Percentiles rank a stretch among this genome's conserved stretches.
phyloP scores from a whole-genome alignment of 768 basidiomycete species.

The Amanita molliuscula region DNA sequence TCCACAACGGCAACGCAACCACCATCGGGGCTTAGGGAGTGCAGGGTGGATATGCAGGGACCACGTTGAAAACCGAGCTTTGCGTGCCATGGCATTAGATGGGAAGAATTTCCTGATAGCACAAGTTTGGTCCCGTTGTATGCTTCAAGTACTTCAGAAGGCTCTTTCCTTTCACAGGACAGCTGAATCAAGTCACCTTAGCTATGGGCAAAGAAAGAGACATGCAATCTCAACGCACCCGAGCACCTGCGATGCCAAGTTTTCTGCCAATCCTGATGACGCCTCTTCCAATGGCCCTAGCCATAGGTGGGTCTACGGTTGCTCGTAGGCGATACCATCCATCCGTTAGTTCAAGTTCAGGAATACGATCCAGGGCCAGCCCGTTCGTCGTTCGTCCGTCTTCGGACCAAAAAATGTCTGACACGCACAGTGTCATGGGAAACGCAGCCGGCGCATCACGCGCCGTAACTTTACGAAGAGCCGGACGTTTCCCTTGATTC shows the following conservation, averaged over 20 bases:
- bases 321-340: conserved; percentile 92
- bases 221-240: conserved; percentile 35
- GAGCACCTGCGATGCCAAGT: conserved; percentile 69
- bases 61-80: conserved; percentile 69
- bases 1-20: conserved; percentile 71
- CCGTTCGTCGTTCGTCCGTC: conserved; percentile 26
- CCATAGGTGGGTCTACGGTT: conserved; percentile 61
- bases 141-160: conserved; percentile 74
- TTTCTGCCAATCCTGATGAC: conserved; percentile 73
- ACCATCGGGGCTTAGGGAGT: conserved; percentile 74
- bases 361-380: conserved; percentile 25
- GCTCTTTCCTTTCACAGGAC: conserved; percentile 60
- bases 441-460: conserved; percentile 71
- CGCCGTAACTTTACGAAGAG: conserved; percentile 71
- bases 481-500: conserved; percentile 67
- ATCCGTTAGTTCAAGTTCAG: conserved; percentile 86
- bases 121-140: conserved; percentile 56
- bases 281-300: conserved; percentile 56
- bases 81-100: conserved; percentile 80
- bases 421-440: conserved; percentile 82
- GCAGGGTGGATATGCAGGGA: conserved; percentile 66
- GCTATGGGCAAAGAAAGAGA: neutral
- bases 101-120: conserved; percentile 78
- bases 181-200: conserved; percentile 34
- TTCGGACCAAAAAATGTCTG: conserved; percentile 52